Evolutionary conservation across 305 asterid genomes (phyloP), one percentile per base, ranked within the genome.

Genomic region (Fraxinus sp.): DNA sequence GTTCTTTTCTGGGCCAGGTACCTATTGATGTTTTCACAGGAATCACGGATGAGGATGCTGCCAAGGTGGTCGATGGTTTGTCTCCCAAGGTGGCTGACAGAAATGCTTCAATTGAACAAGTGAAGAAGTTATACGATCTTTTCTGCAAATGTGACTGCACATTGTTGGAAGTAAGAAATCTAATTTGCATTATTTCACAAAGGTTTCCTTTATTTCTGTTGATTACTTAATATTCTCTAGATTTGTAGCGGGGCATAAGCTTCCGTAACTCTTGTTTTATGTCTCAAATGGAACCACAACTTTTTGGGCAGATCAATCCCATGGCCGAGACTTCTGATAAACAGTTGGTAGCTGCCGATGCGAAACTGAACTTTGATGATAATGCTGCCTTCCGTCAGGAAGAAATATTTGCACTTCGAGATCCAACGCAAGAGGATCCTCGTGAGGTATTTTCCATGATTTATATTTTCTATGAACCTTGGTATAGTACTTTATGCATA

Each of bases 61-160:
- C 95, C 70, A 96, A 96, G 91, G 99, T 93, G 73, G 99, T 96
- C 10, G 98, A 96, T 89, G 99, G 98, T 81, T 88, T 96, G 85
- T 87, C 98, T 49, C 98, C 93, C 52, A 92, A 86, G 82, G 94
- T 87, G 80, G 98, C 98, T 32, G 98, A 94, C 86, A 89, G 97
- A 88, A 88, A 86, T 74, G 89, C 92, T 86, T 93, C 97, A 71
- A 92, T 95, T 84, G 98, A 94, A 87, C 99, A 96, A 93, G 99
- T 96, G 92, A 94, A 96, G 92, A 94, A 94, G 89, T 84, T 96
- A 80, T 96, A 96, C 46, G 90, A 92, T 78, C 98, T 92, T 84
- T 96, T 96, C 93, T 92, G 97, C 88, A 91, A 92, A 90, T 88
- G 89, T 84, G 98, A 94, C 90, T 96, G 99, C 91, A 96, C 98